Evolutionary conservation across 139 green algal species (phyloP).

Genomic region (Chlorella sp.): DNA sequence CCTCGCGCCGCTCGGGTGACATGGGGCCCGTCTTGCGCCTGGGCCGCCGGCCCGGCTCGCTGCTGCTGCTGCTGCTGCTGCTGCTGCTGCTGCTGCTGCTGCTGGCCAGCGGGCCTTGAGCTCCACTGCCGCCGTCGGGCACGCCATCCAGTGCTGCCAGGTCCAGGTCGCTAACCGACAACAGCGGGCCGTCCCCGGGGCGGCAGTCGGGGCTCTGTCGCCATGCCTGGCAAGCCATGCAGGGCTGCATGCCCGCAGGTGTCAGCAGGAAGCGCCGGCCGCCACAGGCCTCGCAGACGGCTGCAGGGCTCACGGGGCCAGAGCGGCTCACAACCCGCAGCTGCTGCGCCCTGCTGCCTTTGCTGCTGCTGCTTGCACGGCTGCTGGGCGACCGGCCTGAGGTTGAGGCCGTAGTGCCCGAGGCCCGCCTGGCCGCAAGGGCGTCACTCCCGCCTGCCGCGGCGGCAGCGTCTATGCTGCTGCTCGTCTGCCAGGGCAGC

Average conservation of each 20-base stretch:
- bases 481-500: conserved; percentile 25
- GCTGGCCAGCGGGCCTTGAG: too few relatives aligned
- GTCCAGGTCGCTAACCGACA: conserved; percentile 25
- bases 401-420: neutral
- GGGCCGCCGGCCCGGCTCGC: neutral
- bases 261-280: neutral
- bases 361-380: neutral
- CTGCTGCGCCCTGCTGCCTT: neutral
- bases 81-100: neutral
- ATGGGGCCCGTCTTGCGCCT: conserved; percentile 28
- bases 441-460: neutral
- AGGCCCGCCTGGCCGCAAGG: neutral
- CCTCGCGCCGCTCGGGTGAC: conserved; percentile 26
- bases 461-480: neutral
- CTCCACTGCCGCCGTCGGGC: too few relatives aligned
- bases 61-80: neutral
- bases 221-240: conserved; percentile 30
- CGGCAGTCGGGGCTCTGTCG: conserved; percentile 34
- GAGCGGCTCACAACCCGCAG: neutral
- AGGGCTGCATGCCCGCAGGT: conserved; percentile 5
- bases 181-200: conserved; percentile 1
- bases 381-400: neutral
- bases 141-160: neutral
- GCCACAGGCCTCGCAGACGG: neutral
- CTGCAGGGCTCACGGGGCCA: neutral